phyloP scores from a whole-genome alignment of 2,329 filamentous ascomycete genomes.

The Aspergillus tamarii region DNA sequence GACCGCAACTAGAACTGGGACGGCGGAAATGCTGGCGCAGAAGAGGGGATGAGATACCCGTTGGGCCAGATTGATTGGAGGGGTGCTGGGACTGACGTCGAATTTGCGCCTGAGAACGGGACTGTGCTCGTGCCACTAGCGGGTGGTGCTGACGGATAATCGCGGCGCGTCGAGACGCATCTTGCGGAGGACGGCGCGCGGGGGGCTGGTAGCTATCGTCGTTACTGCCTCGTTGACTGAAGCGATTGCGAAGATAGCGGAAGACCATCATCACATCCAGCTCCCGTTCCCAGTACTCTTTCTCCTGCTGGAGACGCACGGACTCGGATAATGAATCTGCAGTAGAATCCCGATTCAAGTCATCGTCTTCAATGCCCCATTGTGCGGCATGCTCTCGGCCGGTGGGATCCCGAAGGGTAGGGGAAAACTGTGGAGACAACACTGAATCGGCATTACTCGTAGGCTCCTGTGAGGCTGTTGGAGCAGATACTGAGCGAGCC shows the following conservation, averaged over 20 bases:
- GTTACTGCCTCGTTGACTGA: constrained; percentile 56
- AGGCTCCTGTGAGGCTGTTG: constrained; percentile 23
- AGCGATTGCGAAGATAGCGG: constrained; percentile 77
- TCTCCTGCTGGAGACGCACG: constrained; percentile 55
- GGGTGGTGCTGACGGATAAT: constrained; percentile 89
- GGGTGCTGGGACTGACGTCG: constrained; percentile 54
- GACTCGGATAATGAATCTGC: constrained; percentile 39
- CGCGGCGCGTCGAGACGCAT: constrained; percentile 75
- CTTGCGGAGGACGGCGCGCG: constrained; percentile 55
- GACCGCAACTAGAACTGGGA: constrained; percentile 73
- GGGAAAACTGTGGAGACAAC: constrained; percentile 52
- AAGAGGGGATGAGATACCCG: constrained; percentile 36
- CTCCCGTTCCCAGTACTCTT: constrained; percentile 90
- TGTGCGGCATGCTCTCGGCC: constrained; percentile 57
- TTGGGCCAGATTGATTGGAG: constrained; percentile 26
- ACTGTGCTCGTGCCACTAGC: constrained; percentile 66
- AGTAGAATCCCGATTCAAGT: constrained; percentile 26
- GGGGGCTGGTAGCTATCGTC: constrained; percentile 36
- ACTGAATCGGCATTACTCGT: constrained; percentile 32
- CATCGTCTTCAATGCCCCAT: constrained; percentile 69
- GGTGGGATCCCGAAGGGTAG: constrained; percentile 49
- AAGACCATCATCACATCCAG: constrained; percentile 92
- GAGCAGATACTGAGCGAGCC: constrained; percentile 21
- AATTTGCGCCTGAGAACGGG: constrained; percentile 52
- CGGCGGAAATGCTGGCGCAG: constrained; percentile 50